Percentiles rank a stretch among this genome's conserved stretches.
Evolutionary conservation across 352 stramenopile species (phyloP).

Genomic region (Phytophthora sansomeana): DNA sequence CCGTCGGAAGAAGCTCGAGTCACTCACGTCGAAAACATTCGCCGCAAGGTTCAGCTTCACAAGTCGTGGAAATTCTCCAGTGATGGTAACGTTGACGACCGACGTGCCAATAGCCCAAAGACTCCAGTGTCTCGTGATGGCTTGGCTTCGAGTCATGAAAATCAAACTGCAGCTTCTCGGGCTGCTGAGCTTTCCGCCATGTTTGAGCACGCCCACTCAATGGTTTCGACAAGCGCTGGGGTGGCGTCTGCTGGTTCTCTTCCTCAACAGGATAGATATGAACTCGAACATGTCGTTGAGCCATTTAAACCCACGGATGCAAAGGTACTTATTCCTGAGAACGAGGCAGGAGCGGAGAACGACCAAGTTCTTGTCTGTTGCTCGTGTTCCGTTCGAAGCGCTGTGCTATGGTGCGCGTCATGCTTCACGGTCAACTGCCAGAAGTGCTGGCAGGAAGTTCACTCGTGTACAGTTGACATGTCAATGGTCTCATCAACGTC

Average conservation of each 20-base stretch:
- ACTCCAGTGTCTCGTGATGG: conserved; percentile 6
- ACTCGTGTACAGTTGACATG: conserved; percentile 57
- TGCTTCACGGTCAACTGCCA: conserved; percentile 71
- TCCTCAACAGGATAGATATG: not conserved
- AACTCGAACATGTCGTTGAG: not conserved
- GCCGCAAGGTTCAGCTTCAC: conserved; percentile 60
- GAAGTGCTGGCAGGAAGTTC: conserved; percentile 57
- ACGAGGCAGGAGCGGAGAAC: conserved; percentile 5
- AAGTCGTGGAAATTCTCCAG: conserved; percentile 61
- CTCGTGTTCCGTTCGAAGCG: conserved; percentile 37
- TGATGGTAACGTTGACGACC: conserved; percentile 7
- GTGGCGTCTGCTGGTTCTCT: not conserved
- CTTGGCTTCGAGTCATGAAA: conserved; percentile 1
- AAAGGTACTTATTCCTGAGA: conserved; percentile 15
- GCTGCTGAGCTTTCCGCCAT: conserved; percentile 16
- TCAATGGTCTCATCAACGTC: conserved; percentile 15
- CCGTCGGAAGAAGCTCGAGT: conserved; percentile 37
- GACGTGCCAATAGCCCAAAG: conserved; percentile 5
- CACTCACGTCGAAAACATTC: conserved; percentile 58
- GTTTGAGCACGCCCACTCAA: conserved; percentile 11
- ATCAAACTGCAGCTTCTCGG: not conserved
- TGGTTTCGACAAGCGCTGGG: conserved; percentile 4
- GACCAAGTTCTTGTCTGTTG: conserved; percentile 57
- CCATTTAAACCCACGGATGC: not conserved
- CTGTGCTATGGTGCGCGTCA: conserved; percentile 66